Base-by-base conservation (phyloP, 2,329 filamentous ascomycete genomes). In the Fusarium agapanthi region DNA sequence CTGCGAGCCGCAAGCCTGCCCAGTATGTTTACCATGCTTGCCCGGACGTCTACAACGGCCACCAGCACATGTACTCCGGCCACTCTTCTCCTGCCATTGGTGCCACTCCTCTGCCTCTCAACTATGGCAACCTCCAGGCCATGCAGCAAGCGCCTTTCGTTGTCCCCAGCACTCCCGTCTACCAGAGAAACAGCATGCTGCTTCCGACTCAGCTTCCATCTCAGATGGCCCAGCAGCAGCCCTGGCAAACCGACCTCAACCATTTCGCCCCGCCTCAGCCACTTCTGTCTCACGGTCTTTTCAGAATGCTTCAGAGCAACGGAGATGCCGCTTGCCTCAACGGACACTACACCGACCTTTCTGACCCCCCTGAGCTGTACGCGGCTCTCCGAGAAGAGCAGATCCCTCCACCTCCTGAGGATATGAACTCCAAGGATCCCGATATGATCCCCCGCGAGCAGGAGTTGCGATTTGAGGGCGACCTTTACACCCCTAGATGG, bases 401-500 rank as follows among this genome's bases (percentile, higher is more conserved):
- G 69, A 86, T 90, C 3, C 88, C 91, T 12, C 93, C 93, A 12
- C 92, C 93, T 2, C 90, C 92, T 2, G 91, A 94, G 77, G 93
- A 95, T 80, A 94, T 95, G 92, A 92, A 93, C 78, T 92, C 93
- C 5, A 87, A 88, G 5, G 92, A 95, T 76, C 91, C 92, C 3
- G 92, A 94, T 67, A 84, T 95, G 78, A 85, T 92, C 16, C 93
- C 93, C 11, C 92, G 93, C 72, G 92, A 95, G 81, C 93, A 95
- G 79, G 91, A 92, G 74, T 83, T 95, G 66, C 88, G 94, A 53
- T 97, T 95, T 76, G 90, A 91, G 58, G 93, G 92, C 54, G 94
- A 97, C 77, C 82, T 96, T 62, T 96, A 96, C 83, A 95, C 93
- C 4, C 93, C 94, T 4, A 88, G 87, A 75, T 97, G 93, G 93